phyloP scores from a whole-genome alignment of 2,329 filamentous ascomycete genomes.

The Westerdykella ornata region DNA sequence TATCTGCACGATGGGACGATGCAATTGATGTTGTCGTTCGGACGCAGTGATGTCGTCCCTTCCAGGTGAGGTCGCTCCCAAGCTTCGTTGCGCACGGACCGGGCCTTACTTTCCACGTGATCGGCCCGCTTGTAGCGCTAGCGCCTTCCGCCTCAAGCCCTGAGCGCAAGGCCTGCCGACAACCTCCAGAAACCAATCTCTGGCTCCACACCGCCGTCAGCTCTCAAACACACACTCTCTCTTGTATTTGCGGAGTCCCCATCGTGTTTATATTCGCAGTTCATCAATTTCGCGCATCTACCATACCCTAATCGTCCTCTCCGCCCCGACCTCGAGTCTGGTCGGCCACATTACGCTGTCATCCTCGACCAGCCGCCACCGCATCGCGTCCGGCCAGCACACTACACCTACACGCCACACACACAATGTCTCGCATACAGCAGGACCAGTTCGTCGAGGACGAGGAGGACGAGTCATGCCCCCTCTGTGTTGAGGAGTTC shows the following conservation, averaged over 20 bases:
- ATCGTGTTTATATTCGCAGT: conserved; percentile 26
- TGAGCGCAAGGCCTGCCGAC: background rate
- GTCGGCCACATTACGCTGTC: background rate
- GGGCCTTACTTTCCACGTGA: conserved; percentile 4
- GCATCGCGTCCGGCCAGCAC: conserved; percentile 13
- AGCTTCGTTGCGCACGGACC: background rate
- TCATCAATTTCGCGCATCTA: conserved; percentile 20
- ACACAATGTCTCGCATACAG: conserved; percentile 44
- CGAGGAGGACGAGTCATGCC: conserved; percentile 57
- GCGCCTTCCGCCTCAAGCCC: background rate
- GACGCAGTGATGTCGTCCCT: background rate
- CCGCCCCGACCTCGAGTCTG: background rate
- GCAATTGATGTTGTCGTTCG: conserved; percentile 17
- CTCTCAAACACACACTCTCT: conserved; percentile 13
- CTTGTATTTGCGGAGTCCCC: conserved; percentile 15
- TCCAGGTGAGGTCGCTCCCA: conserved; percentile 2
- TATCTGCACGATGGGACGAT: conserved; percentile 1
- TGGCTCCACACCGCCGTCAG: conserved; percentile 15
- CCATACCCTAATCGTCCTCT: conserved; percentile 6
- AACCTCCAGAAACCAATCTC: background rate
- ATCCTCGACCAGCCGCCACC: conserved; percentile 19
- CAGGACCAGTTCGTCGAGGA: conserved; percentile 51
- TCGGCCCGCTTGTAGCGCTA: background rate
- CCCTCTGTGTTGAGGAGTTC: conserved; percentile 97
- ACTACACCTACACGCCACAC: conserved; percentile 6